Evolutionary conservation across 371 early-diverging fungal genomes (phyloP), one percentile per base, ranked within the genome.

Genomic region (Lichtheimia corymbifera): DNA sequence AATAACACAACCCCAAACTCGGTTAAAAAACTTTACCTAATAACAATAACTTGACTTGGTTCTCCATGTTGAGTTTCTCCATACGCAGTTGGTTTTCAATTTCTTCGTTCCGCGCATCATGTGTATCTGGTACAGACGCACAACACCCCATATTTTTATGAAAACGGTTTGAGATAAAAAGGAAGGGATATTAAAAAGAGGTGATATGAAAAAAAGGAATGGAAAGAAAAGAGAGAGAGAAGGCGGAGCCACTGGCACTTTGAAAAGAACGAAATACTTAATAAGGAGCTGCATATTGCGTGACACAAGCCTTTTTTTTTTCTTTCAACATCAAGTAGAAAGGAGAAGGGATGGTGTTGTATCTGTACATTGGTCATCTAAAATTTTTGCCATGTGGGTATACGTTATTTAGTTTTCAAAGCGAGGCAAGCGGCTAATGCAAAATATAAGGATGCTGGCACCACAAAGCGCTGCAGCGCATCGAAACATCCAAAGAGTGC

Each of bases 31-130:
- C 27, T 41, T 69, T 82, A 94, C 96, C 97, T 15, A 98, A 83
- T 52, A 98, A 78, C 24, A 98, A 80, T 91, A 97, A 91, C 85
- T 98, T 98, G 65, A 97, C 89, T 77, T 97, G 96, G 67, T 91
- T 92, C 51, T 87, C 80, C 79, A 91, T 72, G 53, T 82, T 85
- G 51, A 85, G 70, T 53, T 89, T 83, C 61, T 96, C 97, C 52
- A 83, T 75, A 69, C 88, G 91, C 55, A 98, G 79, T 66, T 93
- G 91, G 63, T 83, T 85, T 54, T 97, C 95, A 63, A 98, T 98
- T 53, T 90, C 94, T 62, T 93, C 91, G 71, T 93, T 95, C 49
- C 84, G 83, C 54, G 83, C 83, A 86, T 90, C 63, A 84, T 86
- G 70, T 96, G 94, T 53, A 87, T 72, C 62, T 91, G 89, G 61